Evolutionary conservation across 179 eudicot species (phyloP), one percentile per base, ranked within the genome.

Genomic region (Nepenthes alata): DNA sequence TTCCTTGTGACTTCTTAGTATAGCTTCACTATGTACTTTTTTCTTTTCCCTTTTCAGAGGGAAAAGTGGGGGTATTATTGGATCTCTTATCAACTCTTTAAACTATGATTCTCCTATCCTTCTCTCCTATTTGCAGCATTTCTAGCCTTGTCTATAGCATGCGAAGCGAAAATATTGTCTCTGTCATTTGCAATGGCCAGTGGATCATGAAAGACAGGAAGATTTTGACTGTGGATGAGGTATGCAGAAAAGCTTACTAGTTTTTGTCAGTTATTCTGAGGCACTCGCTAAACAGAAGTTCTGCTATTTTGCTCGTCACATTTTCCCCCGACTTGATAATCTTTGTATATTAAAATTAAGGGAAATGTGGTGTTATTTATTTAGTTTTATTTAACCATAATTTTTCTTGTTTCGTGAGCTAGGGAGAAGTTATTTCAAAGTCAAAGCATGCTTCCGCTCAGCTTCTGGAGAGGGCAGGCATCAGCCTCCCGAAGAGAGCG

Each of bases 131-230:
- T 25, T 71, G 83, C 97, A 91, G 97, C 73, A 91, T 91, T 55
- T 82, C 96, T 56, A 85, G 82, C 76, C 82, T 91, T 45, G 94
- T 88, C 15, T 88, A 91, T 63, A 66, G 80, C 81, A 80, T 91
- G 94, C 77, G 97, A 61, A 82, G 85, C 63, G 97, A 88, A 75
- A 91, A 91, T 62, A 85, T 91, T 37, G 68, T 65, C 47, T 91
- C 97, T 5, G 88, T 88, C 54, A 85, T 91, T 76, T 91, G 97
- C 85, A 91, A 91, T 66, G 96, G 97, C 54, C 70, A 72, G 57
- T 91, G 93, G 95, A 83, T 91, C 35, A 91, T 91, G 97, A 81
- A 80, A 64, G 88, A 88, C 72, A 83, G 62, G 66, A 85, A 82
- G 70, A 88, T 91, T 57, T 37, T 85, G 70, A 85, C 64, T 47